Conservation (phyloP, 2,329 filamentous ascomycete species). For the Ceratocystis huliohia region DNA sequence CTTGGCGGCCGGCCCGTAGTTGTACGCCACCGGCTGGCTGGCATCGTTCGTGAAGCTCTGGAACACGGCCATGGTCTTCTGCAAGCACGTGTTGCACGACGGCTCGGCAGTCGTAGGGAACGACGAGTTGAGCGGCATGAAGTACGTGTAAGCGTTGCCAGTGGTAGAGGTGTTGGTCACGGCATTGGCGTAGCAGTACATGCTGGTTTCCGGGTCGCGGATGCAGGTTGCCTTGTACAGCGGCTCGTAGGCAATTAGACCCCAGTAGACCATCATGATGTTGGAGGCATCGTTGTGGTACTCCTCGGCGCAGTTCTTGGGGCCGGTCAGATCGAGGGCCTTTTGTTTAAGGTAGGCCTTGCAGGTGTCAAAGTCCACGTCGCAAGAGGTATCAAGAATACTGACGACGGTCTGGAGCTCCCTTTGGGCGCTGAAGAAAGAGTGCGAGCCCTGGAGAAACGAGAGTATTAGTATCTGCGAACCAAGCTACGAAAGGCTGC, state of each 20-base stretch:
- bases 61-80: slow-evolving; percentile 72
- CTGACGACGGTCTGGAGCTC: slow-evolving; percentile 60
- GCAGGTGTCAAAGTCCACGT: slow-evolving; percentile 54
- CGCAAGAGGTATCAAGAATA: slow-evolving; percentile 68
- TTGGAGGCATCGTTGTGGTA: slow-evolving; percentile 52
- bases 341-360: slow-evolving; percentile 49
- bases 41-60: slow-evolving; percentile 54
- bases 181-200: slow-evolving; percentile 75
- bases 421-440: slow-evolving; percentile 69
- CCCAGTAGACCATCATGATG: slow-evolving; percentile 61
- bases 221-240: slow-evolving; percentile 74
- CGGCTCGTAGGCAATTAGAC: slow-evolving; percentile 62
- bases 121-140: slow-evolving; percentile 62
- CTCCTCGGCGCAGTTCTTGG: slow-evolving; percentile 59
- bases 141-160: slow-evolving; percentile 71
- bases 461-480: slow-evolving; percentile 22
- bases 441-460: slow-evolving; percentile 53
- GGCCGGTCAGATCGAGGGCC: slow-evolving; percentile 49
- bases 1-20: slow-evolving; percentile 58
- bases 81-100: slow-evolving; percentile 62
- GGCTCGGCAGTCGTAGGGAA: slow-evolving; percentile 57
- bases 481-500: background rate
- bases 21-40: slow-evolving; percentile 51
- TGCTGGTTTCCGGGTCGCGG: slow-evolving; percentile 47
- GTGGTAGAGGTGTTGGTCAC: slow-evolving; percentile 61